phyloP scores from a whole-genome alignment of 78 protist species.

The Dictyostelium firmibasis region DNA sequence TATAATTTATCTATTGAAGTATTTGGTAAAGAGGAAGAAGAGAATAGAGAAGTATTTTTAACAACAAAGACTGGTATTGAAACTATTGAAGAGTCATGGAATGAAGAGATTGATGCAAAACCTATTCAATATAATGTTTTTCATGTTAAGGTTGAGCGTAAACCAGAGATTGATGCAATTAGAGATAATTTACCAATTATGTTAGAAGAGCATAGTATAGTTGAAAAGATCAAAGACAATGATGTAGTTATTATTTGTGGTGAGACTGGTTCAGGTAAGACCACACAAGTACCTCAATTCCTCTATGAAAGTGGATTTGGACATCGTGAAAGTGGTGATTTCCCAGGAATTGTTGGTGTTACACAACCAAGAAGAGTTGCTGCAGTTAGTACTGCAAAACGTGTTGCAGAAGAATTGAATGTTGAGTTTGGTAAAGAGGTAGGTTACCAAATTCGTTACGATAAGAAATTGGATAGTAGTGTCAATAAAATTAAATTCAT shows the following conservation, averaged over 20 bases:
- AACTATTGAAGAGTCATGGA: constrained; percentile 17
- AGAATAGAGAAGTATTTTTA: constrained; percentile 23
- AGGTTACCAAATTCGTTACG: constrained; percentile 95
- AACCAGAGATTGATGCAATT: constrained; percentile 41
- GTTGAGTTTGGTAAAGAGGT: constrained; percentile 83
- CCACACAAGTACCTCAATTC: constrained; percentile 86
- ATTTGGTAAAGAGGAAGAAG: constrained; percentile 51
- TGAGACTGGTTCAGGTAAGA: constrained; percentile 87
- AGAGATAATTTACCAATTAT: constrained; percentile 73
- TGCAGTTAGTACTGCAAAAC: constrained; percentile 93
- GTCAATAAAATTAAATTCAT: constrained; percentile 92
- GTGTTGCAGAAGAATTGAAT: constrained; percentile 97
- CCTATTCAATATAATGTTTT: constrained; percentile 25
- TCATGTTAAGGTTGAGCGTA: constrained; percentile 62
- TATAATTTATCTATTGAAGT: constrained; percentile 44
- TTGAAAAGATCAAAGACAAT: constrained; percentile 92
- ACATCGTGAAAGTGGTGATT: constrained; percentile 43
- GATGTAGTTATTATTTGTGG: constrained; percentile 86
- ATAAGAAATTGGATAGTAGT: constrained; percentile 23
- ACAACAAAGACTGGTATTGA: constrained; percentile 40
- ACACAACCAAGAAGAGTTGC: constrained; percentile 99
- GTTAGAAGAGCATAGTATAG: constrained; percentile 84
- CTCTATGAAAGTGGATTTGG: constrained; percentile 74
- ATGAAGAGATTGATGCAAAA: neutral
- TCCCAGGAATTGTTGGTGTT: constrained; percentile 94